Evolutionary conservation across 805 yeast genomes (phyloP).

Genomic region (Cyberlindnera maritima): DNA sequence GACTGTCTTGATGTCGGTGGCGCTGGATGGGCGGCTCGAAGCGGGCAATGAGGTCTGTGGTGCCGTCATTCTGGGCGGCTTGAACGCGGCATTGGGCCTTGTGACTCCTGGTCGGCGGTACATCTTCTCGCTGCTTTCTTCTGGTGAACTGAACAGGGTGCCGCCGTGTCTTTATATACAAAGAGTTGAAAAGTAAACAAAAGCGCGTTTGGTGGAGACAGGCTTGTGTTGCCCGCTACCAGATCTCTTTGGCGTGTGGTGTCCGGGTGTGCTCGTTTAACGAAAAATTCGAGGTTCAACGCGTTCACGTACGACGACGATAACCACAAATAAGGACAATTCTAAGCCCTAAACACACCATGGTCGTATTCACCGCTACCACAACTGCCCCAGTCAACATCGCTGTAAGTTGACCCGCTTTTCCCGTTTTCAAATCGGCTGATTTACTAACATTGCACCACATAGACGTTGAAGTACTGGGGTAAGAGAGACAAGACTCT

Average conservation of each 20-base stretch:
- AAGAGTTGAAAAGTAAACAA: constrained; percentile 8
- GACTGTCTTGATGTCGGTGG: not conserved
- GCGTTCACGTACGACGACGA: not conserved
- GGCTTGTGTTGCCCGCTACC: not conserved
- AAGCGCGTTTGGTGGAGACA: not conserved
- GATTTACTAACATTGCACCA: not conserved
- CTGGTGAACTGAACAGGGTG: not conserved
- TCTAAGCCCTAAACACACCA: constrained; percentile 17
- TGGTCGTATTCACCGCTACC: constrained; percentile 67
- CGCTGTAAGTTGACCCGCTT: constrained; percentile 56
- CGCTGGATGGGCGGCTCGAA: not conserved
- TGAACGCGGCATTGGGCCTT: constrained; percentile 15
- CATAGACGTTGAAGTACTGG: constrained; percentile 91
- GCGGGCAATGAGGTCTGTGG: constrained; percentile 1
- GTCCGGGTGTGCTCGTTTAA: constrained; percentile 6
- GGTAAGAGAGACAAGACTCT: constrained; percentile 90
- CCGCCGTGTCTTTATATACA: not conserved
- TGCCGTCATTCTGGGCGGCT: constrained; percentile 16
- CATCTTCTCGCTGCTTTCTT: constrained; percentile 1
- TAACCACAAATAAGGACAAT: not conserved
- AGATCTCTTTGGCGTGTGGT: not conserved
- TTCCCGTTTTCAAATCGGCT: not conserved
- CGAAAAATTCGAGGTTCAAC: constrained; percentile 1
- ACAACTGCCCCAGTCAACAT: constrained; percentile 97
- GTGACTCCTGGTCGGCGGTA: constrained; percentile 8